These are phyloP conservation scores for Trypanosoma melophagium DNA, from an alignment of 208 protist genomes.

Conservation along the genomic window DNA sequence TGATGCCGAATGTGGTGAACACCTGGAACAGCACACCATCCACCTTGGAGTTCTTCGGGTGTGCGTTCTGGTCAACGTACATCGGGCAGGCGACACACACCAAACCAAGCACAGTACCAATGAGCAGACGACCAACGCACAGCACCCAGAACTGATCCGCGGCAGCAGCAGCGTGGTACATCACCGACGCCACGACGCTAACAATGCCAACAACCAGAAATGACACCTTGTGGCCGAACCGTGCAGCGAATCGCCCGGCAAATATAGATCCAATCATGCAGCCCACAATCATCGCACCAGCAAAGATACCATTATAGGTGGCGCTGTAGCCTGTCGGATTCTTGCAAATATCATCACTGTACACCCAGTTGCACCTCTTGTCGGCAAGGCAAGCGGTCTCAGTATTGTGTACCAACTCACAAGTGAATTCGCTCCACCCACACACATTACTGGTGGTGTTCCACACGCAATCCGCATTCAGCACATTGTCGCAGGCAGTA, in stretches of 20 bases:
- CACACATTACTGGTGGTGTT: conserved; percentile 28
- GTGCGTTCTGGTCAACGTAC: conserved; percentile 74
- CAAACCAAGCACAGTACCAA: conserved; percentile 67
- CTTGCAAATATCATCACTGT: conserved; percentile 47
- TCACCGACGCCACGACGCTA: conserved; percentile 43
- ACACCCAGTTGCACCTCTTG: conserved; percentile 51
- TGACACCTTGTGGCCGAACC: conserved; percentile 53
- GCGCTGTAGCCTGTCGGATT: too few species aligned
- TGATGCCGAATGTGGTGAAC: conserved; percentile 81
- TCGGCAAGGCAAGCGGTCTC: too few species aligned
- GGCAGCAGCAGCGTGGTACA: conserved; percentile 59
- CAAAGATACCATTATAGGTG: too few species aligned
- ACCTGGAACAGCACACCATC: conserved; percentile 81
- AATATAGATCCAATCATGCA: conserved; percentile 76
- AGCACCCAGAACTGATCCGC: conserved; percentile 72
- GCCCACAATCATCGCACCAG: too few species aligned
- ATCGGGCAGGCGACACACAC: conserved; percentile 64
- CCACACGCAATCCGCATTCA: conserved; percentile 69
- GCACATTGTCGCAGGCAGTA: conserved; percentile 38
- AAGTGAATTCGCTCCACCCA: conserved; percentile 44
- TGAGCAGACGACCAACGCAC: conserved; percentile 61
- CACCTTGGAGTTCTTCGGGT: conserved; percentile 47
- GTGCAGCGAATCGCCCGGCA: conserved; percentile 39
- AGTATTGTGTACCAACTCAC: conserved; percentile 25
- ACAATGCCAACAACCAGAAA: conserved; percentile 68